phyloP scores from a whole-genome alignment of 2,329 filamentous ascomycete species.

The Alternaria brassicae region DNA sequence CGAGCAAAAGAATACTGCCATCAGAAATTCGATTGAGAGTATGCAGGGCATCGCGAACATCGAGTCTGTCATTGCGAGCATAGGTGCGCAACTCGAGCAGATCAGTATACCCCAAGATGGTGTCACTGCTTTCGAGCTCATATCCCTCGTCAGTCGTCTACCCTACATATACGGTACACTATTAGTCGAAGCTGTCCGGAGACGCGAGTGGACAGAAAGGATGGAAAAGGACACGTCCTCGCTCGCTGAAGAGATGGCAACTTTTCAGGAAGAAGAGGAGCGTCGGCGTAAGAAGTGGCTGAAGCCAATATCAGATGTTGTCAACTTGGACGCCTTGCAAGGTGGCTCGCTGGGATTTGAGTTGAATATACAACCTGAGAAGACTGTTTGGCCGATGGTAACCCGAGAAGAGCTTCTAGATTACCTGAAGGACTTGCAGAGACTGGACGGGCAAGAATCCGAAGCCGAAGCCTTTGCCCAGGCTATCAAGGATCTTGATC shows the following conservation, averaged over 20 bases:
- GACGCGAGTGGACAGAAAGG: constrained; percentile 89
- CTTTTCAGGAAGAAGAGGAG: constrained; percentile 90
- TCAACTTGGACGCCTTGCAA: constrained; percentile 71
- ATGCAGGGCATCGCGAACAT: constrained; percentile 85
- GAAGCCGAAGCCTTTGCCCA: constrained; percentile 76
- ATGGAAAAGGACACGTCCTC: constrained; percentile 86
- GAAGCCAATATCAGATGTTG: constrained; percentile 79
- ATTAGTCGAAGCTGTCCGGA: constrained; percentile 81
- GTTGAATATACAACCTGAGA: constrained; percentile 81
- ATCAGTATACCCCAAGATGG: constrained; percentile 78
- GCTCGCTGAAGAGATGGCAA: constrained; percentile 88
- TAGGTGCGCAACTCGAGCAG: constrained; percentile 74
- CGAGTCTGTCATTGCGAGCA: constrained; percentile 74
- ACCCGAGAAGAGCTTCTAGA: constrained; percentile 77
- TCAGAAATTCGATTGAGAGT: constrained; percentile 70
- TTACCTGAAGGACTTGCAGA: constrained; percentile 72
- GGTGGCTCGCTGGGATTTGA: constrained; percentile 78
- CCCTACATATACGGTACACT: constrained; percentile 91
- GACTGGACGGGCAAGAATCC: constrained; percentile 68
- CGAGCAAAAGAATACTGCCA: constrained; percentile 72
- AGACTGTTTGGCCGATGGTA: constrained; percentile 80
- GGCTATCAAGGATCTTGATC: constrained; percentile 78
- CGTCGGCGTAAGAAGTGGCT: constrained; percentile 90
- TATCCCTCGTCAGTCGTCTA: constrained; percentile 80
- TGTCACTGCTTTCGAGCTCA: constrained; percentile 78